These are phyloP conservation scores for Debaryomyces fabryi DNA, from an alignment of 1,139 yeast genomes.

Conservation along the genomic window DNA sequence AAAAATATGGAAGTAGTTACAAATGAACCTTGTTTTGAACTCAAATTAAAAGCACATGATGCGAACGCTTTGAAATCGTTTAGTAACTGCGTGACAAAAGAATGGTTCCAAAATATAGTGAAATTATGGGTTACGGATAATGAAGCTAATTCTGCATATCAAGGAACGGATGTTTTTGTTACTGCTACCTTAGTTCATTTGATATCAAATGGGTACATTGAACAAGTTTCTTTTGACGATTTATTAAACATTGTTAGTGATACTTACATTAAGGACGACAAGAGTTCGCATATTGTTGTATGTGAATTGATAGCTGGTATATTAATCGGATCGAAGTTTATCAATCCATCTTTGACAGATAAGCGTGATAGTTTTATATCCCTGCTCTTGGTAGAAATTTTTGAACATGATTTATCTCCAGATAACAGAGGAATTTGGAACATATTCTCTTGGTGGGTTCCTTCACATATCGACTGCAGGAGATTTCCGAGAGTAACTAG, in stretches of 20 bases:
- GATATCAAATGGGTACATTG: slow-evolving; percentile 44
- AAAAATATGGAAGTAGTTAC: slow-evolving; percentile 52
- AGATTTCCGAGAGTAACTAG: slow-evolving; percentile 59
- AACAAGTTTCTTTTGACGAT: slow-evolving; percentile 41
- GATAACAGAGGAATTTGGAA: slow-evolving; percentile 81
- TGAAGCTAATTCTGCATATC: slow-evolving; percentile 62
- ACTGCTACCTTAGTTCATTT: slow-evolving; percentile 50
- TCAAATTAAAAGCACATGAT: slow-evolving; percentile 44
- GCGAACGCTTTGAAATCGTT: slow-evolving; percentile 42
- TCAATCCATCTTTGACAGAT: slow-evolving; percentile 20
- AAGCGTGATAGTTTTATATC: slow-evolving; percentile 52
- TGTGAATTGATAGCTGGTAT: slow-evolving; percentile 66
- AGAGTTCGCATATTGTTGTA: slow-evolving; percentile 61
- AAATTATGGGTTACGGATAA: slow-evolving; percentile 64
- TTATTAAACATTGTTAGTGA: slow-evolving; percentile 53
- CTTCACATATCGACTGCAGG: slow-evolving; percentile 66
- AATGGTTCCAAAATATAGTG: slow-evolving; percentile 61
- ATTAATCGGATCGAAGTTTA: slow-evolving; percentile 49
- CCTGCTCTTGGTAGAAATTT: slow-evolving; percentile 46
- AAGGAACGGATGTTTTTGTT: slow-evolving; percentile 61
- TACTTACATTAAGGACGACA: slow-evolving; percentile 61
- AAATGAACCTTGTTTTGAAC: slow-evolving; percentile 23
- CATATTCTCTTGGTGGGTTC: slow-evolving; percentile 75
- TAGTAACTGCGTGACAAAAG: slow-evolving; percentile 49
- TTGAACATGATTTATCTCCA: slow-evolving; percentile 68